Evolutionary conservation across 2,329 filamentous ascomycete genomes (phyloP), one percentile per base, ranked within the genome.

Genomic region (Cladorrhinum sp.): DNA sequence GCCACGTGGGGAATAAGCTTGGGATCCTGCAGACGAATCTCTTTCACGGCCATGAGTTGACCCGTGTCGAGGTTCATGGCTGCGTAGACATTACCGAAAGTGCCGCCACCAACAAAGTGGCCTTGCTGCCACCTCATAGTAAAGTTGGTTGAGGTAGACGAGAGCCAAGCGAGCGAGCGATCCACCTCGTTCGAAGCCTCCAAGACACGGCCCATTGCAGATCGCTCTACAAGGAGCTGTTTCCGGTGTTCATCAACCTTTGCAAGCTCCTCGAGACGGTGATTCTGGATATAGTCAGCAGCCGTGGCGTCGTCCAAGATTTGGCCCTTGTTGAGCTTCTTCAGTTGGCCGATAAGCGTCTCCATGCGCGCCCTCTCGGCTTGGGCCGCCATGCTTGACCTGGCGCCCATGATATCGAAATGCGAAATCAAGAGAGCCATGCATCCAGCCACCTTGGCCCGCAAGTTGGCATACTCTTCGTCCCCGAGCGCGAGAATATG

Each of bases 361-460:
- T 97, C 94, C 66, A 93, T 83, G 49, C 91, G 85, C 72, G 96
- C 91, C 73, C 92, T 93, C 76, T 99, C 95, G 1, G 92, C 92
- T 75, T 97, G 92, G 3, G 95, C 95, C 10, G 95, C 95, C 64
- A 97, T 82, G 48, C 89, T 97, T 6, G 93, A 96, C 70, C 94
- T 87, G 24, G 95, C 95, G 23, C 95, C 95, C 90, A 99, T 96
- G 75, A 99, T 98, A 74, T 99, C 95, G 70, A 99, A 99, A 75
- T 99, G 95, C 9, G 93, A 97, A 67, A 99, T 98, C 54, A 99
- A 81, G 23, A 99, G 83, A 20, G 92, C 93, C 95, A 99, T 99
- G 74, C 95, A 99, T 0, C 94, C 94, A 8, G 92, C 92, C 4
- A 99, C 95, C 74, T 97, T 98, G 61, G 86, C 82, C 50, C 94